phyloP scores from a whole-genome alignment of 805 yeast species.

The Saccharomycopsis microspora region DNA sequence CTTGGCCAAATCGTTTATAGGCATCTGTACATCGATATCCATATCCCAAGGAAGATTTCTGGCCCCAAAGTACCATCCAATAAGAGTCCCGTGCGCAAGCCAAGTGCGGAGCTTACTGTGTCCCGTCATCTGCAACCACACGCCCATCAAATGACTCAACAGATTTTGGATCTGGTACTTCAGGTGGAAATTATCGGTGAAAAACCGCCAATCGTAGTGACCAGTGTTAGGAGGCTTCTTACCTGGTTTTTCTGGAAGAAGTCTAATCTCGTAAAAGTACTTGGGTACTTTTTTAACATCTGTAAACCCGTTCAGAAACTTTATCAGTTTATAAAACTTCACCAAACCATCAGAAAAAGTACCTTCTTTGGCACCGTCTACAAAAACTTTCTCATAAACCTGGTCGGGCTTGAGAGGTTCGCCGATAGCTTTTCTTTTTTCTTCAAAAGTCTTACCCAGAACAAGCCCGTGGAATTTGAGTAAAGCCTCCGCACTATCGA shows the following conservation, averaged over 20 bases:
- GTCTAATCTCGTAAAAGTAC: slow-evolving; percentile 8
- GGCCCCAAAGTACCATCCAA: slow-evolving; percentile 57
- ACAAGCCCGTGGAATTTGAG: neutral
- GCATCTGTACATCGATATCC: slow-evolving; percentile 55
- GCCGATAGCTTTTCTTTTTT: neutral
- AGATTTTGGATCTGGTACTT: slow-evolving; percentile 21
- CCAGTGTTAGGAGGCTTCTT: slow-evolving; percentile 4
- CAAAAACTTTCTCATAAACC: slow-evolving; percentile 1
- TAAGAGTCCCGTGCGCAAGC: slow-evolving; percentile 56
- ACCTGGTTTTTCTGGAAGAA: slow-evolving; percentile 5
- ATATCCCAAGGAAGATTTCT: slow-evolving; percentile 53
- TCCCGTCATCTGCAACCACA: slow-evolving; percentile 37
- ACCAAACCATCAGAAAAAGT: neutral
- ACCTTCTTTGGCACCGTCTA: neutral
- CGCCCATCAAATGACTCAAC: slow-evolving; percentile 34
- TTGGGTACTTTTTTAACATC: slow-evolving; percentile 7
- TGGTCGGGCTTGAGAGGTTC: neutral
- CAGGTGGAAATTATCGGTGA: slow-evolving; percentile 32
- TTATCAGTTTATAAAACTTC: slow-evolving; percentile 4
- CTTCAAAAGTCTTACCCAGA: neutral
- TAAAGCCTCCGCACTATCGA: slow-evolving; percentile 4
- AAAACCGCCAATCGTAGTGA: slow-evolving; percentile 52
- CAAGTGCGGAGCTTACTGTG: slow-evolving; percentile 38
- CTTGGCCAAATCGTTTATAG: slow-evolving; percentile 33
- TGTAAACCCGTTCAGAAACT: neutral